Percentiles rank a stretch among this genome's conserved stretches.
These are phyloP conservation scores for Pseudopyrenochaeta lycopersici DNA, from an alignment of 2,329 filamentous ascomycete genomes.

Conservation along the genomic window DNA sequence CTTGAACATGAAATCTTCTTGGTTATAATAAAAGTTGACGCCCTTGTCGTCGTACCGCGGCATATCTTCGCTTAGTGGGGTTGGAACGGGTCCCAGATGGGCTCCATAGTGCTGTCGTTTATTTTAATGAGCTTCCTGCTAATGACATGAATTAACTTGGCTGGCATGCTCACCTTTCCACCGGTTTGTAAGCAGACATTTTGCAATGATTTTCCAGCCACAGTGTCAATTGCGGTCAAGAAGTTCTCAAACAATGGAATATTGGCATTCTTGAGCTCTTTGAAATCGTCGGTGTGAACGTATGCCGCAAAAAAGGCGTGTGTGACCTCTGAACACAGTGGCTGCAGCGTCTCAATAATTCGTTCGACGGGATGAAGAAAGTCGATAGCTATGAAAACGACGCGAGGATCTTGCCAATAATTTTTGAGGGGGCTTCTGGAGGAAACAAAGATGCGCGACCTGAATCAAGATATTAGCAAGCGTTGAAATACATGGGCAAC, in stretches of 20 bases:
- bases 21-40: conserved; percentile 1
- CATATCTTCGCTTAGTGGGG: neutral
- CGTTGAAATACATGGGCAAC: too few species aligned
- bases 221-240: neutral
- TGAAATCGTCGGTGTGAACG: conserved; percentile 2
- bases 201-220: neutral
- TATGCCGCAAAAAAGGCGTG: conserved; percentile 7
- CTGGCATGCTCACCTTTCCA: neutral
- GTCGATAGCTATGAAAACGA: neutral
- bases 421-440: neutral
- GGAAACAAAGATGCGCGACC: conserved; percentile 1
- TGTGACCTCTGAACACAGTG: conserved; percentile 1
- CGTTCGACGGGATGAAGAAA: neutral
- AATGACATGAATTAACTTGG: neutral
- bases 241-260: conserved; percentile 1
- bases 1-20: conserved; percentile 1
- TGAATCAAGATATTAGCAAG: neutral
- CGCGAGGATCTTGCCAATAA: conserved; percentile 5
- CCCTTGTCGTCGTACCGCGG: conserved; percentile 1
- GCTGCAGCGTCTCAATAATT: neutral
- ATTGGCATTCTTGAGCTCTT: neutral
- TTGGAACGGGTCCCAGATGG: neutral
- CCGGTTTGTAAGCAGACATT: conserved; percentile 1
- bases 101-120: neutral
- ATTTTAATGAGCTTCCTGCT: neutral